Percentiles rank a stretch among this genome's conserved stretches.
These are phyloP conservation scores for Penicillium bovifimosum DNA, from an alignment of 495 filamentous ascomycete species.

Conservation along the genomic window DNA sequence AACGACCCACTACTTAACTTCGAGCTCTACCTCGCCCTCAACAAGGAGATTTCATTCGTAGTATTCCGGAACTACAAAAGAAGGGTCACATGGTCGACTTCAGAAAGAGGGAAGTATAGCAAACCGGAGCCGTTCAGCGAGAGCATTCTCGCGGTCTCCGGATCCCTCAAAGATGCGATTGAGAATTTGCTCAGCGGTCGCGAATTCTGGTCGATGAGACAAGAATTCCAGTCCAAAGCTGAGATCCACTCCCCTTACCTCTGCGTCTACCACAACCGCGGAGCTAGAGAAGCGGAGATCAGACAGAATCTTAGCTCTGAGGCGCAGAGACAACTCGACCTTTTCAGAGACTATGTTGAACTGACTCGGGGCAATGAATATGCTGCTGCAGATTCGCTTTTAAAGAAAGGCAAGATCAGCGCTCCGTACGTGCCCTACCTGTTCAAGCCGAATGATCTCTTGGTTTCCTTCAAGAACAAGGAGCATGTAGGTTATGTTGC, in stretches of 20 bases:
- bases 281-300: not conserved
- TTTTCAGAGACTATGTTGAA: conserved; percentile 7
- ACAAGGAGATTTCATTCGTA: conserved; percentile 21
- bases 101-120: not conserved
- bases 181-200: not conserved
- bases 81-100: not conserved
- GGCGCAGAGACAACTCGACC: conserved; percentile 1
- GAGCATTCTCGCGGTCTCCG: conserved; percentile 7
- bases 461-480: conserved; percentile 7
- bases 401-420: conserved; percentile 18
- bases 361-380: conserved; percentile 9
- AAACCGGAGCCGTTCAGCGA: conserved; percentile 9
- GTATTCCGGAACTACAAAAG: conserved; percentile 17
- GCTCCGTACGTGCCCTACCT: conserved; percentile 19
- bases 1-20: conserved; percentile 16
- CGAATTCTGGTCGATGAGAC: not conserved
- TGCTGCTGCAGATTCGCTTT: conserved; percentile 13
- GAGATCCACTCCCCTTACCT: conserved; percentile 1
- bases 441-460: conserved; percentile 15
- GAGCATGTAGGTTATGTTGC: conserved; percentile 1
- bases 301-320: not conserved
- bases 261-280: conserved; percentile 3
- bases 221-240: not conserved
- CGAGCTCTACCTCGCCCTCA: conserved; percentile 25
- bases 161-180: conserved; percentile 1